Evolutionary conservation across 2,329 filamentous ascomycete species (phyloP).

Genomic region (Westerdykella aurantiaca): DNA sequence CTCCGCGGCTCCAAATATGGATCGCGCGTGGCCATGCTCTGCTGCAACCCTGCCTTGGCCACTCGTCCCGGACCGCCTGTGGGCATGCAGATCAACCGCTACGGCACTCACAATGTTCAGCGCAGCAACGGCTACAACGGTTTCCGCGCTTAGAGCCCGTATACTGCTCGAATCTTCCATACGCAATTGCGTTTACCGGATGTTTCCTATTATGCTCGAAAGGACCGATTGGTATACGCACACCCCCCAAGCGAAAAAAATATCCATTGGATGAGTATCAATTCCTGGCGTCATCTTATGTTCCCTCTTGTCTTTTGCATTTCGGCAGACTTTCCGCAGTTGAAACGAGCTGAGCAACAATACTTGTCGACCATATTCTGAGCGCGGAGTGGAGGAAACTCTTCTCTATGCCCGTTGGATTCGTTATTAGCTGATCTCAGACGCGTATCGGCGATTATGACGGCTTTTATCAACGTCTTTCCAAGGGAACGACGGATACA

Average conservation of each 20-base stretch:
- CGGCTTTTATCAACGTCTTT: constrained; percentile 1
- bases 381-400: constrained; percentile 10
- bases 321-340: constrained; percentile 13
- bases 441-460: constrained; percentile 6
- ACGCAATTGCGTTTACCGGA: constrained; percentile 18
- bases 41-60: constrained; percentile 85
- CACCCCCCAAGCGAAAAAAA: not conserved
- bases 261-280: constrained; percentile 18
- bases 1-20: constrained; percentile 97
- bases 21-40: constrained; percentile 97
- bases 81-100: constrained; percentile 45
- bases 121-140: constrained; percentile 20
- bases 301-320: constrained; percentile 31
- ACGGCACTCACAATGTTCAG: constrained; percentile 22
- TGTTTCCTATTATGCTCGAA: constrained; percentile 10
- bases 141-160: constrained; percentile 20
- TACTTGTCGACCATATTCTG: constrained; percentile 11
- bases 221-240: not conserved
- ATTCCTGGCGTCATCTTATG: constrained; percentile 19
- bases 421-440: constrained; percentile 9
- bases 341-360: constrained; percentile 7
- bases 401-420: constrained; percentile 12
- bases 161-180: not conserved
- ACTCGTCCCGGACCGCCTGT: constrained; percentile 83
- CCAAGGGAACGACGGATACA: not conserved